Evolutionary conservation across 73 alveolate genomes (phyloP), one percentile per base, ranked within the genome.

Genomic region (Paramecium biaurelia): DNA sequence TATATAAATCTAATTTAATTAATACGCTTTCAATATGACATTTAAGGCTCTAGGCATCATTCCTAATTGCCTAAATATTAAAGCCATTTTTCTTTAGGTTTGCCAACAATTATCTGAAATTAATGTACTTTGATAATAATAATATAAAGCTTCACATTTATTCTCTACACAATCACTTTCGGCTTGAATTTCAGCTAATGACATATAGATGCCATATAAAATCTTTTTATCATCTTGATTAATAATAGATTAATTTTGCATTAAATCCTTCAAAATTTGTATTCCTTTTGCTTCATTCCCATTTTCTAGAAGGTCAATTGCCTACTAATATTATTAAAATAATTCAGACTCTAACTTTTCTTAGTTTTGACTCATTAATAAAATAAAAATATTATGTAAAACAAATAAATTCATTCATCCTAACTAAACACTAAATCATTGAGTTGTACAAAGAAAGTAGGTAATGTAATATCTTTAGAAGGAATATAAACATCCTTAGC

Each of bases 31-130:
- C n/a, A 72, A 12, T 23, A 72, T 72, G 14, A 37, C 32, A 72
- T 38, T 72, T 28, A 72, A 42, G 30, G 86, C 86, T 72, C 45
- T 72, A 5, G 86, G 86, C 35, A 72, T 30, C 86, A 72, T 72
- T 72, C 86, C 86, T 72, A 72, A 28, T 37, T 72, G 58, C n/a
- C 86, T 72, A 72, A 72, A 72, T 72, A 72, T 28, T 38, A 72
- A 21, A 35, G 86, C 26, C 86, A 72, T 72, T 72, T 72, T 72
- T 35, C 58, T 72, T 23, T 28, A n/a, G 15, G 45, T 72, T 42
- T 35, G 32, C 86, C 86, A 72, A 38, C 58, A 32, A 32, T 72
- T 38, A 20, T 72, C 86, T 15, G 21, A 28, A 15, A 35, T 38
- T 12, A 9, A 35, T 28, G 35, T 35, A 15, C 58, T 72, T 20